phyloP scores from a whole-genome alignment of 2,329 filamentous ascomycete species.

The Capronia americana region DNA sequence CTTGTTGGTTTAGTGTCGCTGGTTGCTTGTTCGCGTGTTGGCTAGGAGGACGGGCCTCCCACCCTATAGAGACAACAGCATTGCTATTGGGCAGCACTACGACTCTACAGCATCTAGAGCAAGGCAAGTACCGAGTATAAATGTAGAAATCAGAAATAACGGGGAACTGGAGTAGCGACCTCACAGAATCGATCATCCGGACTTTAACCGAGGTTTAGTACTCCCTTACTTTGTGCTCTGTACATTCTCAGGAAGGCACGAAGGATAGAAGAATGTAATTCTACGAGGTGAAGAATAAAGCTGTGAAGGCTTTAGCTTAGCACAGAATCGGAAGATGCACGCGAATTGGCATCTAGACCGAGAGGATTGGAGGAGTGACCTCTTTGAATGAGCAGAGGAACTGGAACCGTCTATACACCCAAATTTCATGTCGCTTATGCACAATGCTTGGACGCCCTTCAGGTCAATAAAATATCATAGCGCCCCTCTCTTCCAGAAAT shows the following conservation, averaged over 20 bases:
- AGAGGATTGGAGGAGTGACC: background rate
- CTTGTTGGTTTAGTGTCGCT: no score
- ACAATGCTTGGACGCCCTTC: background rate
- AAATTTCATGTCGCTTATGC: background rate
- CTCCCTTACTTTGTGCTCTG: no score
- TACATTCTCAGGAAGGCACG: no score
- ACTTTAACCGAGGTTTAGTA: background rate
- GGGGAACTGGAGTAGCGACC: background rate
- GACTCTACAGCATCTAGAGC: background rate
- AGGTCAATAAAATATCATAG: slow-evolving; percentile 62
- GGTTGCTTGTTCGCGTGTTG: no score
- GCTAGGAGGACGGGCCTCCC: no score
- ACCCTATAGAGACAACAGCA: no score
- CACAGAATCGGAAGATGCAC: no score
- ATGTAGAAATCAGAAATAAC: background rate
- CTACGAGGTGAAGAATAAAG: no score
- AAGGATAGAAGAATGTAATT: no score
- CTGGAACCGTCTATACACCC: background rate
- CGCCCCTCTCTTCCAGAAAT: slow-evolving; percentile 58
- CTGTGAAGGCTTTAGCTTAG: no score
- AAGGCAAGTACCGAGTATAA: background rate
- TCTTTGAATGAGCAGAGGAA: background rate
- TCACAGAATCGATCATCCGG: background rate
- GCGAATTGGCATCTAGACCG: no score
- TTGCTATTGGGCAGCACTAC: no score